Percentiles rank a stretch among this genome's conserved stretches.
phyloP scores from a whole-genome alignment of 192 early-diverging fungal species.

The Haplosporangium gracile region DNA sequence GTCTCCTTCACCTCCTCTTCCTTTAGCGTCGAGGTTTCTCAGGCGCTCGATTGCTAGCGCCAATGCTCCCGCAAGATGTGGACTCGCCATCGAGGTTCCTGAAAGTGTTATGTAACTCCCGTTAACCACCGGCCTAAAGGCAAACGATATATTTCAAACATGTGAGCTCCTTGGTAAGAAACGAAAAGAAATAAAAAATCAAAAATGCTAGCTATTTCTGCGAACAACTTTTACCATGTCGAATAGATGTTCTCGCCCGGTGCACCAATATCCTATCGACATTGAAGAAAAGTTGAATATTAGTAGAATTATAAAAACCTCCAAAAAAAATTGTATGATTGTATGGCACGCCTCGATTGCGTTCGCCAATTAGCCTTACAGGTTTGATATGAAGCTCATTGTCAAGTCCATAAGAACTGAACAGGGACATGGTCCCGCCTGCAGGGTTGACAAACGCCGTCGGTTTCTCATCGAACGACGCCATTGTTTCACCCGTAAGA shows the following conservation, averaged over 20 bases:
- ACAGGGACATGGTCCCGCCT: conserved; percentile 74
- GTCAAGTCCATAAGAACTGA: conserved; percentile 76
- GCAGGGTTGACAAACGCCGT: conserved; percentile 57
- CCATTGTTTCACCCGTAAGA: conserved; percentile 1
- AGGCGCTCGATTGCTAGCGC: conserved; percentile 27
- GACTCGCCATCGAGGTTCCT: conserved; percentile 45
- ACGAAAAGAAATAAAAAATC: neutral
- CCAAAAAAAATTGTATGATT: neutral
- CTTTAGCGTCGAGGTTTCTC: neutral
- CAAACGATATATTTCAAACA: neutral
- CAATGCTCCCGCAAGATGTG: conserved; percentile 38
- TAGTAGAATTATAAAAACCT: neutral
- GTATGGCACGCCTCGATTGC: neutral
- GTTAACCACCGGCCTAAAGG: conserved; percentile 9
- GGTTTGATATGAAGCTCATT: conserved; percentile 41
- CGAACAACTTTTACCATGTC: conserved; percentile 16
- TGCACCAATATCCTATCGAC: conserved; percentile 29
- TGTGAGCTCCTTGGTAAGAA: neutral
- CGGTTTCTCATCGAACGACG: conserved; percentile 6
- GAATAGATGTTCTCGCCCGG: conserved; percentile 47
- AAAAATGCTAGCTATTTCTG: neutral
- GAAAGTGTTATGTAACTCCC: conserved; percentile 34
- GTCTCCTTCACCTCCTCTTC: no score
- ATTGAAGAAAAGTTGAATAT: neutral
- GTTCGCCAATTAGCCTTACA: neutral